Base-by-base conservation (phyloP, 1,139 yeast species). In the Suhomyces wounanorum region DNA sequence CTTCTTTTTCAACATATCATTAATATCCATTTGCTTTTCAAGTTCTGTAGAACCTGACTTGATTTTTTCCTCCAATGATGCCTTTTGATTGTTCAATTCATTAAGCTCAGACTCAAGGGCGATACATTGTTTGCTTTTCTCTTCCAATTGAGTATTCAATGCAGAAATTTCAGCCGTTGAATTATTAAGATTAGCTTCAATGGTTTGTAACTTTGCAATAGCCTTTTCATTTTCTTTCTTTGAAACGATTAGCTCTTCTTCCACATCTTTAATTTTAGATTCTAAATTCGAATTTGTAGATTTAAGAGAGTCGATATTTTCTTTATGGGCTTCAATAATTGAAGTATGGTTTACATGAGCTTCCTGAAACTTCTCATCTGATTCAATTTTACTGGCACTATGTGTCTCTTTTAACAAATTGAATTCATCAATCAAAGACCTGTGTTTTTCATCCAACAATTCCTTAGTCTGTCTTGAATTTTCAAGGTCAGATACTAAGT, bases 301-400 rank as follows among this genome's bases (percentile, higher is more conserved):
- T 40, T 14, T 9, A 7, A 40, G 26, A 25, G 30, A 17, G 14
- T 40, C 26, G 7, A 25, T 40, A 14, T 40, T 17, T 7, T 16
- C 30, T 3, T 40, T 11, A 8, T 26, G 33, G 3, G 18, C 10
- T 13, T 40, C 42, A 14, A 40, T 13, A 5, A 40, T 9, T 7
- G 42, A 8, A 14, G n/a, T n/a, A 26, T 40, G 42, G 10, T 33
- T 28, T n/a, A 30, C 38, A 2, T 23, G 6, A 8, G 38, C n/a
- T 23, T 46, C 21, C 13, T 16, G 17, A 35, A 46, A 44, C 21
- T 46, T 42, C 13, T 44, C 43, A 31, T 49, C 49, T 23, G 48
- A 46, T n/a, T 44, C 50, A 10, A 18, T 18, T 17, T 54, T 45
- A 3, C 49, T 45, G 5, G 39, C 48, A 21, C 50, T 51, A n/a